Evolutionary conservation across 768 basidiomycete species (phyloP).

Genomic region (Pholiota microspora): DNA sequence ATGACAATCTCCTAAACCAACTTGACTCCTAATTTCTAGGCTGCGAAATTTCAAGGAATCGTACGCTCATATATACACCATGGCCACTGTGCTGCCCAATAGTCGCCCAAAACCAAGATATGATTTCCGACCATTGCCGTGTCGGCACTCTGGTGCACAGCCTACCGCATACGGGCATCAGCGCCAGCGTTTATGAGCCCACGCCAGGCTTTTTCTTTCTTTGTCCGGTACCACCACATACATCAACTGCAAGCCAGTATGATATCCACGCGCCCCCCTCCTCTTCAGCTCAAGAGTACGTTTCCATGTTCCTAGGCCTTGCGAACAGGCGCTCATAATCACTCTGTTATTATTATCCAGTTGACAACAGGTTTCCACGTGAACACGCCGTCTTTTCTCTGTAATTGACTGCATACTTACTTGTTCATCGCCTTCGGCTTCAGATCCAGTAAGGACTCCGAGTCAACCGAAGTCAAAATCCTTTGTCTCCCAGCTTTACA

Average conservation of each 20-base stretch:
- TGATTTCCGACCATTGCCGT: no score
- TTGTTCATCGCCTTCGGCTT: background rate
- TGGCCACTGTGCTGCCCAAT: no score
- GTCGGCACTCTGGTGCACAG: background rate
- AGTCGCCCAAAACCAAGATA: no score
- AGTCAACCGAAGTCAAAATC: slow-evolving; percentile 25
- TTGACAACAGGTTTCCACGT: slow-evolving; percentile 36
- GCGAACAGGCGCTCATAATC: background rate
- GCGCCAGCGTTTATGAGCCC: slow-evolving; percentile 9
- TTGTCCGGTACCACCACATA: slow-evolving; percentile 41
- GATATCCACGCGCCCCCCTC: slow-evolving; percentile 41
- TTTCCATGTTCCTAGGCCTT: background rate
- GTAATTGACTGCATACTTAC: background rate
- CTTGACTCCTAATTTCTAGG: no score
- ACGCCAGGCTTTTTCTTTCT: slow-evolving; percentile 19
- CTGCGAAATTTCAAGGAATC: no score
- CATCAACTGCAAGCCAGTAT: slow-evolving; percentile 31
- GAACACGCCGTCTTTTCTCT: slow-evolving; percentile 8
- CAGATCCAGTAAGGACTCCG: slow-evolving; percentile 23
- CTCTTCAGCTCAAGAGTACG: slow-evolving; percentile 40
- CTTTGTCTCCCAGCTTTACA: slow-evolving; percentile 35
- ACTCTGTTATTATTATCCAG: slow-evolving; percentile 13
- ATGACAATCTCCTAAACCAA: no score
- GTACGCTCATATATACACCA: no score
- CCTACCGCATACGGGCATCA: slow-evolving; percentile 15